phyloP scores from a whole-genome alignment of 2,329 filamentous ascomycete species.

The Uncinocarpus reesii region DNA sequence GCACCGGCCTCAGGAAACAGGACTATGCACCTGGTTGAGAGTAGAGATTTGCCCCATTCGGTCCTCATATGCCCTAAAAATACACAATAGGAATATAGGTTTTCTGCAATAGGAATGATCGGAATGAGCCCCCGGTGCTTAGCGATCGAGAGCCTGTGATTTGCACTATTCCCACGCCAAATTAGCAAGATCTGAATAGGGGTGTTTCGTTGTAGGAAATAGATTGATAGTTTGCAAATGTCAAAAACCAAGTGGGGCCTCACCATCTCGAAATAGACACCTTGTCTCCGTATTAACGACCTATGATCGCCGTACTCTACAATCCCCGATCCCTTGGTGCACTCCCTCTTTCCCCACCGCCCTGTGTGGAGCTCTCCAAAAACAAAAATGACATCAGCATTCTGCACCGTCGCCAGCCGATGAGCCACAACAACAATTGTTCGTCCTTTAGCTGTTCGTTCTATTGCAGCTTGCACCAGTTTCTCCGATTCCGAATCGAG shows the following conservation, averaged over 20 bases:
- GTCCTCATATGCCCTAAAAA: too few relatives aligned
- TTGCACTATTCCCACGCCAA: neutral
- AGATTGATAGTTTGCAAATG: neutral
- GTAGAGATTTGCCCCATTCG: too few relatives aligned
- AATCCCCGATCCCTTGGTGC: slow-evolving; percentile 28
- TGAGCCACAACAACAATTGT: slow-evolving; percentile 71
- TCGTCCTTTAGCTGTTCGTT: slow-evolving; percentile 49
- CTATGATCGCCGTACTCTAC: slow-evolving; percentile 51
- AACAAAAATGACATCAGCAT: slow-evolving; percentile 71
- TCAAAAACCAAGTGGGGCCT: slow-evolving; percentile 16
- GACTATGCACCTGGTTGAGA: too few relatives aligned
- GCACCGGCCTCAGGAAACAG: too few relatives aligned
- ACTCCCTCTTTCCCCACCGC: neutral
- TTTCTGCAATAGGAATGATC: too few relatives aligned
- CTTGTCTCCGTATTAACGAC: slow-evolving; percentile 44
- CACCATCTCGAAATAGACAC: slow-evolving; percentile 47
- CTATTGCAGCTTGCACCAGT: slow-evolving; percentile 58
- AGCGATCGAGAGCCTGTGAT: slow-evolving; percentile 1
- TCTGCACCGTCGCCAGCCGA: slow-evolving; percentile 63
- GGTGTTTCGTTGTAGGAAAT: too few relatives aligned
- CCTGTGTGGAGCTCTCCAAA: slow-evolving; percentile 53
- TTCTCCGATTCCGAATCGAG: slow-evolving; percentile 58
- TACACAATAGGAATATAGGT: too few relatives aligned
- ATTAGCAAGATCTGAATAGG: neutral
- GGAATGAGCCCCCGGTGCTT: too few relatives aligned